These are phyloP conservation scores for Globisporangium okanoganense DNA, from an alignment of 352 stramenopile genomes.

Conservation along the genomic window DNA sequence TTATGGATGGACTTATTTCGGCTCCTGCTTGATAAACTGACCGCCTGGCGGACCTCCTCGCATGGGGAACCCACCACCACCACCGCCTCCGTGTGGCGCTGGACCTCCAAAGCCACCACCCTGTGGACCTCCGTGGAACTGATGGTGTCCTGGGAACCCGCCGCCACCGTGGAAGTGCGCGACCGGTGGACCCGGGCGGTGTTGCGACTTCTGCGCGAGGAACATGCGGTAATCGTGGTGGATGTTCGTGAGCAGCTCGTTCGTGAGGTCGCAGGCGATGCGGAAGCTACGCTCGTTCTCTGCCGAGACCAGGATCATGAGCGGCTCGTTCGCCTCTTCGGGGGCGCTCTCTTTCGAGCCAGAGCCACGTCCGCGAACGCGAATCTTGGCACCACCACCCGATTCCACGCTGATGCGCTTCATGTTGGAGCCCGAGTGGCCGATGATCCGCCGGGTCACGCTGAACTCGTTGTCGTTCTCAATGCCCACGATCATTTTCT, in stretches of 20 bases:
- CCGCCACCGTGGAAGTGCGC: slow-evolving; percentile 20
- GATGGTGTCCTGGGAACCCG: slow-evolving; percentile 4
- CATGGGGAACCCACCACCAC: slow-evolving; percentile 6
- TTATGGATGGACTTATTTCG: slow-evolving; percentile 1
- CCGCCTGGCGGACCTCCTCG: slow-evolving; percentile 9
- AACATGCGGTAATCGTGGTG: slow-evolving; percentile 79
- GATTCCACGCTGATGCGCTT: slow-evolving; percentile 86
- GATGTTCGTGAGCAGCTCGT: slow-evolving; percentile 63
- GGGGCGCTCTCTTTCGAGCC: slow-evolving; percentile 67
- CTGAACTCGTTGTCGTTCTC: slow-evolving; percentile 85
- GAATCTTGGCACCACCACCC: slow-evolving; percentile 77
- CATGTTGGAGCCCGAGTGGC: slow-evolving; percentile 74
- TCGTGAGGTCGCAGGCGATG: slow-evolving; percentile 65
- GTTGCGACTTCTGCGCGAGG: slow-evolving; percentile 25
- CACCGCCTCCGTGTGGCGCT: slow-evolving; percentile 4
- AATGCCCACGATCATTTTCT: slow-evolving; percentile 84
- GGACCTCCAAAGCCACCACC: slow-evolving; percentile 15
- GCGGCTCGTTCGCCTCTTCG: slow-evolving; percentile 71
- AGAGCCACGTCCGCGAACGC: slow-evolving; percentile 76
- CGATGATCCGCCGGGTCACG: slow-evolving; percentile 82
- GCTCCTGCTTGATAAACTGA: slow-evolving; percentile 14
- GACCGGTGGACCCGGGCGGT: slow-evolving; percentile 10
- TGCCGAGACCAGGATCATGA: slow-evolving; percentile 82
- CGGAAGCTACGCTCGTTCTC: slow-evolving; percentile 85
- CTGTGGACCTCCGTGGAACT: slow-evolving; percentile 7